These are phyloP conservation scores for Telopea speciosissima DNA, from an alignment of 177 flowering plant species.

Conservation along the genomic window DNA sequence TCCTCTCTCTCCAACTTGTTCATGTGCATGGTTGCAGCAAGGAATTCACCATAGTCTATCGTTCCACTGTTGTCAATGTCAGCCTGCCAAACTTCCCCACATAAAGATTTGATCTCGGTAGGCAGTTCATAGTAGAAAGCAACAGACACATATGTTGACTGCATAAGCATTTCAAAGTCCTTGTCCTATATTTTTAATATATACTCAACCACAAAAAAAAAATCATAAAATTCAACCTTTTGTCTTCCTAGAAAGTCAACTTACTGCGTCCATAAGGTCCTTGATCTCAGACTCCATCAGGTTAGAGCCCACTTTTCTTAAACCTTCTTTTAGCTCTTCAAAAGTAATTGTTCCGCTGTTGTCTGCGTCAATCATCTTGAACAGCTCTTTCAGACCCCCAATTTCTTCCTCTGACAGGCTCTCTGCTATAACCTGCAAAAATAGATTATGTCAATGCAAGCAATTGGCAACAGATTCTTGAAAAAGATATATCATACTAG, in stretches of 20 bases:
- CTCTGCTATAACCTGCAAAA: constrained; percentile 77
- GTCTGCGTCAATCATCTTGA: constrained; percentile 86
- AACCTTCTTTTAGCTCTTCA: constrained; percentile 77
- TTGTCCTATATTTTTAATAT: neutral
- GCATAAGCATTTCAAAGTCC: neutral
- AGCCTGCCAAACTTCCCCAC: constrained; percentile 44
- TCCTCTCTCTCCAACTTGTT: constrained; percentile 90
- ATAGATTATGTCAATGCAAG: neutral
- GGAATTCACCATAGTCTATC: constrained; percentile 86
- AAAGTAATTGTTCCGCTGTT: constrained; percentile 81
- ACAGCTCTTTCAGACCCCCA: constrained; percentile 79
- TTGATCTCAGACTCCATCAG: constrained; percentile 79
- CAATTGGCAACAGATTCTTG: neutral
- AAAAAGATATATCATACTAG: neutral
- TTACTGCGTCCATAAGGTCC: constrained; percentile 82
- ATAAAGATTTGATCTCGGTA: neutral
- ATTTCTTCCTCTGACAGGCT: constrained; percentile 89
- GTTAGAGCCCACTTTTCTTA: constrained; percentile 73
- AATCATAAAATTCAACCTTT: neutral
- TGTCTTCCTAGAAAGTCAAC: constrained; percentile 5
- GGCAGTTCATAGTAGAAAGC: neutral
- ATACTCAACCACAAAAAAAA: neutral
- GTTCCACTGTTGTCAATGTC: constrained; percentile 82
- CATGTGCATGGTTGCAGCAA: constrained; percentile 84
- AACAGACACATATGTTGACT: neutral